phyloP scores from a whole-genome alignment of 768 basidiomycete species.

The Sarcodon sp. region DNA sequence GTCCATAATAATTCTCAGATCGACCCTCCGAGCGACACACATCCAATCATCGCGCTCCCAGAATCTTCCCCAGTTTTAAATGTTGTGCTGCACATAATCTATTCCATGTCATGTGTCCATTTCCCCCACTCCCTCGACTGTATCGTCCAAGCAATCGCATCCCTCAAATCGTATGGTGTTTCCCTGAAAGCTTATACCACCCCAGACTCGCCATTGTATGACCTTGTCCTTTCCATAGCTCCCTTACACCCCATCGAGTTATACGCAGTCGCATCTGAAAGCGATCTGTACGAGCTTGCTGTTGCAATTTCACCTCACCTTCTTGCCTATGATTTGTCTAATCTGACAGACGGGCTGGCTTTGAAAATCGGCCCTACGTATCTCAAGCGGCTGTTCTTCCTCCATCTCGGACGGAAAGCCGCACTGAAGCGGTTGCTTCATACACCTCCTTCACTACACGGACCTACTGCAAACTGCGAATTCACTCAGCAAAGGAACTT shows the following conservation, averaged over 20 bases:
- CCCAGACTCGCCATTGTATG: slow-evolving; percentile 16
- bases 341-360: slow-evolving; percentile 24
- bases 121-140: slow-evolving; percentile 13
- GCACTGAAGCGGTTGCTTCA: slow-evolving; percentile 18
- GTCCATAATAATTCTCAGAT: slow-evolving; percentile 1
- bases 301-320: slow-evolving; percentile 22
- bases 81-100: slow-evolving; percentile 19
- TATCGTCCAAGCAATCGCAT: slow-evolving; percentile 10
- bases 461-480: slow-evolving; percentile 8
- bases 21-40: slow-evolving; percentile 13
- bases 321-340: slow-evolving; percentile 18
- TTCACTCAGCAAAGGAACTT: slow-evolving; percentile 11
- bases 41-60: slow-evolving; percentile 11
- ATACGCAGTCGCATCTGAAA: slow-evolving; percentile 26
- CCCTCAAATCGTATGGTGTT: slow-evolving; percentile 14
- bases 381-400: slow-evolving; percentile 23
- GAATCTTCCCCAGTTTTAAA: slow-evolving; percentile 16
- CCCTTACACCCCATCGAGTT: slow-evolving; percentile 22
- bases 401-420: slow-evolving; percentile 23
- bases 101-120: slow-evolving; percentile 13
- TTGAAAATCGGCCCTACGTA: slow-evolving; percentile 26
- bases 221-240: slow-evolving; percentile 19
- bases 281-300: slow-evolving; percentile 23
- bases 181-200: slow-evolving; percentile 10
- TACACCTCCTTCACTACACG: slow-evolving; percentile 13